A percentile compares a stretch with the other conserved stretches of the same genome.
These are phyloP conservation scores for Heterobasidion annosum DNA, from an alignment of 1,284 basidiomycete species.

Conservation along the genomic window DNA sequence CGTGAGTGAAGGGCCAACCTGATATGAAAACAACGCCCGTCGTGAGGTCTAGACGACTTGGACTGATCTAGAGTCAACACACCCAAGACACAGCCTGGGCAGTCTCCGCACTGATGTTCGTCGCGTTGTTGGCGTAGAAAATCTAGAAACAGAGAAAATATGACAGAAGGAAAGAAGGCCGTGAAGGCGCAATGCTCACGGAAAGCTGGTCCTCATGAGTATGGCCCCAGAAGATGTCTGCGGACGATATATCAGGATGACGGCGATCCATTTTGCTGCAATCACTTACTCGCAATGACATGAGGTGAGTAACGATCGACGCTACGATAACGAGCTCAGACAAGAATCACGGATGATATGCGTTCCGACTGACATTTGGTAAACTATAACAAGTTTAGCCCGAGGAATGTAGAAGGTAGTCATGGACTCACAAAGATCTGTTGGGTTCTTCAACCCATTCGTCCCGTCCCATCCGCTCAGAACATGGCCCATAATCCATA, in stretches of 20 bases:
- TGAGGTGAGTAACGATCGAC: slow-evolving; percentile 73
- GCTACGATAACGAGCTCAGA: slow-evolving; percentile 27
- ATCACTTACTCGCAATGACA: slow-evolving; percentile 61
- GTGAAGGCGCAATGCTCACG: slow-evolving; percentile 25
- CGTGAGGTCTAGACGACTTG: not conserved
- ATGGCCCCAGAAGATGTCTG: slow-evolving; percentile 75
- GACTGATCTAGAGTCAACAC: slow-evolving; percentile 7
- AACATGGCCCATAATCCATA: slow-evolving; percentile 78
- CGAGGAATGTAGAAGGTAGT: not conserved
- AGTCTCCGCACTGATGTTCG: slow-evolving; percentile 44
- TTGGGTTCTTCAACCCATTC: slow-evolving; percentile 52
- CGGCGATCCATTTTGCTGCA: slow-evolving; percentile 2
- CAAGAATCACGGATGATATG: not conserved
- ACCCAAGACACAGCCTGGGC: slow-evolving; percentile 52
- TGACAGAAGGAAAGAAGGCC: not conserved
- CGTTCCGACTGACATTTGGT: slow-evolving; percentile 49
- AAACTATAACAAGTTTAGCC: slow-evolving; percentile 32
- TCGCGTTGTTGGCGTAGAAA: slow-evolving; percentile 71
- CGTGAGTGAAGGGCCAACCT: slow-evolving; percentile 65
- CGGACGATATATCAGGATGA: not conserved
- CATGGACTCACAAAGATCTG: slow-evolving; percentile 51
- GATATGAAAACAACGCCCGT: not conserved
- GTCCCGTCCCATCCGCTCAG: slow-evolving; percentile 70
- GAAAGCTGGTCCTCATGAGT: slow-evolving; percentile 76
- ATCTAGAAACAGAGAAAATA: slow-evolving; percentile 32